A percentile compares a stretch with the other conserved stretches of the same genome.
These are phyloP conservation scores for Phellinidium pouzarii DNA, from an alignment of 1,284 basidiomycete species.

Conservation along the genomic window DNA sequence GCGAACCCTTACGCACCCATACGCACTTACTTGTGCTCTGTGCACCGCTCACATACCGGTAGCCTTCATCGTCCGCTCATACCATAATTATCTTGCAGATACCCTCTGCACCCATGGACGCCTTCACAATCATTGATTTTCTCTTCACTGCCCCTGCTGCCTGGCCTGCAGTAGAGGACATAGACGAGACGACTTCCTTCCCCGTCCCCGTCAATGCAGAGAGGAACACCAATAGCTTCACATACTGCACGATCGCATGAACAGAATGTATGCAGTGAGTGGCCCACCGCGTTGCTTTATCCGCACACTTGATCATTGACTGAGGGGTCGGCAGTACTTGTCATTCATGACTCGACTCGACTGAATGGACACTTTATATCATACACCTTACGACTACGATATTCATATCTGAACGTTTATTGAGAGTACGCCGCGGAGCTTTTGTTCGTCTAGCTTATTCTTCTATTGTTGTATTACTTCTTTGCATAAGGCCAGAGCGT, in stretches of 20 bases:
- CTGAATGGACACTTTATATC: too few relatives aligned
- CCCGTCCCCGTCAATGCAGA: background rate
- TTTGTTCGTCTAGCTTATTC: too few relatives aligned
- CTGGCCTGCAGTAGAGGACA: background rate
- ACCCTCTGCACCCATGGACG: constrained; percentile 2
- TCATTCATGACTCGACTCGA: too few relatives aligned
- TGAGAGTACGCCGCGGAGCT: too few relatives aligned
- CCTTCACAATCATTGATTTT: background rate
- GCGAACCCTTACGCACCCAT: background rate
- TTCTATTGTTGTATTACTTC: too few relatives aligned
- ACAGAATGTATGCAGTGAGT: background rate
- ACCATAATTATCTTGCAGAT: background rate
- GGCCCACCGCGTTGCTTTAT: too few relatives aligned
- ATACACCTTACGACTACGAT: too few relatives aligned
- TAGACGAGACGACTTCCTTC: background rate
- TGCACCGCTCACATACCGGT: background rate
- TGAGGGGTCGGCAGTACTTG: too few relatives aligned
- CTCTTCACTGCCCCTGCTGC: background rate
- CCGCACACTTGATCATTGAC: too few relatives aligned
- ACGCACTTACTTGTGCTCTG: background rate
- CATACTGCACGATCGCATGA: constrained; percentile 8
- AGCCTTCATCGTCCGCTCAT: background rate
- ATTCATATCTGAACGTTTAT: too few relatives aligned
- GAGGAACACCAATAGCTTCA: background rate
- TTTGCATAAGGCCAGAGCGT: too few relatives aligned